phyloP scores from a whole-genome alignment of 2,329 filamentous ascomycete genomes.

The Fusarium euwallaceae region DNA sequence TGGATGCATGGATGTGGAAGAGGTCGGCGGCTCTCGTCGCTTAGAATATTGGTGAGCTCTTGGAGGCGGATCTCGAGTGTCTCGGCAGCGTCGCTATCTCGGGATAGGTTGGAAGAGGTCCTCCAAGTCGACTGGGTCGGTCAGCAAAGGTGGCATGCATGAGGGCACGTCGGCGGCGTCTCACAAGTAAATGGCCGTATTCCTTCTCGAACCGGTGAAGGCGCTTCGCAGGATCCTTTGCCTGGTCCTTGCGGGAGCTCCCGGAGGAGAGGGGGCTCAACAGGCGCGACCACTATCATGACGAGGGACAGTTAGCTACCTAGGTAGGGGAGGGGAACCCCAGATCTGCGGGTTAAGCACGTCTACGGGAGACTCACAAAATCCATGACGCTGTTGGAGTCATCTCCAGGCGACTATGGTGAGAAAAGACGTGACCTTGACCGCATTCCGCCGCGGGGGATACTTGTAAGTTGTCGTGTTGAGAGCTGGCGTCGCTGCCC shows the following conservation, averaged over 20 bases:
- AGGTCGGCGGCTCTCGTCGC: slow-evolving; percentile 89
- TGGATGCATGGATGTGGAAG: slow-evolving; percentile 92
- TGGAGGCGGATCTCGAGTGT: slow-evolving; percentile 73
- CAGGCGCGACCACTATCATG: slow-evolving; percentile 73
- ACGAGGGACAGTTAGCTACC: slow-evolving; percentile 25
- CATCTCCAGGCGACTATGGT: slow-evolving; percentile 56
- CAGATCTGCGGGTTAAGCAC: neutral
- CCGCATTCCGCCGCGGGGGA: slow-evolving; percentile 35
- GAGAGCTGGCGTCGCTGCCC: slow-evolving; percentile 32
- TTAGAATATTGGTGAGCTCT: slow-evolving; percentile 78
- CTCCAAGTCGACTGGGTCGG: slow-evolving; percentile 67
- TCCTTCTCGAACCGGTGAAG: slow-evolving; percentile 77
- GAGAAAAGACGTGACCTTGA: slow-evolving; percentile 31
- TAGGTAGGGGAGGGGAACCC: slow-evolving; percentile 14
- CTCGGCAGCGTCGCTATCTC: slow-evolving; percentile 72
- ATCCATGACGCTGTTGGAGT: slow-evolving; percentile 65
- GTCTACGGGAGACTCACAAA: slow-evolving; percentile 60
- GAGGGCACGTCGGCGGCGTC: slow-evolving; percentile 31
- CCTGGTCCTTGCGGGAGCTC: slow-evolving; percentile 69
- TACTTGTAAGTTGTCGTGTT: slow-evolving; percentile 40
- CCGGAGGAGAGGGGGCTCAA: slow-evolving; percentile 72
- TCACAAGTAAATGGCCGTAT: slow-evolving; percentile 72
- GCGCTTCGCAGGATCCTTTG: slow-evolving; percentile 73
- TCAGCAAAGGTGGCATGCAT: slow-evolving; percentile 22
- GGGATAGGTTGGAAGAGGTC: slow-evolving; percentile 70